A percentile compares a stretch with the other conserved stretches of the same genome.
Evolutionary conservation across 225 moss, liverwort and hornwort species (phyloP).

Genomic region (Polytrichum commune): DNA sequence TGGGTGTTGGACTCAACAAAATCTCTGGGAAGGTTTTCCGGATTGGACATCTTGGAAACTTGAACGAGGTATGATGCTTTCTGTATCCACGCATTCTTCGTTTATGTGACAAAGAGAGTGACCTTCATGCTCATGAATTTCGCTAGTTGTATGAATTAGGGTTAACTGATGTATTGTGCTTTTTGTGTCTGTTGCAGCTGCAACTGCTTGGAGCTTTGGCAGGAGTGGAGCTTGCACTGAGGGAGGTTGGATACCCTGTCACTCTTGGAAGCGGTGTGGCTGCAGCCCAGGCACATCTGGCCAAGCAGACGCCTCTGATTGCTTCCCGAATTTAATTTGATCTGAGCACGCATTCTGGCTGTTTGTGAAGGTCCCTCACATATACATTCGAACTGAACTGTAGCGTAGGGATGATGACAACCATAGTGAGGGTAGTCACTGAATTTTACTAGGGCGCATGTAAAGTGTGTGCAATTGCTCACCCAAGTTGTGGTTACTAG

Average conservation of each 20-base stretch:
- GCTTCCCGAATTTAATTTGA: constrained; percentile 55
- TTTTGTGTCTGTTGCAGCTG: constrained; percentile 39
- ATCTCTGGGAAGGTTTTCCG: constrained; percentile 79
- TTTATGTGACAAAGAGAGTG: not conserved
- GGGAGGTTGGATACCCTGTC: constrained; percentile 65
- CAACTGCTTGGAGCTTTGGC: constrained; percentile 84
- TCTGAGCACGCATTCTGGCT: not conserved
- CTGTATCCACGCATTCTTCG: not conserved
- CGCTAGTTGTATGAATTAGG: not conserved
- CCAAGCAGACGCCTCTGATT: constrained; percentile 62
- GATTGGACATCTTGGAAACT: constrained; percentile 83
- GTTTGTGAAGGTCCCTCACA: not conserved
- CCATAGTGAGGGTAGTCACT: not conserved
- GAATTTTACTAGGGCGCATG: not conserved
- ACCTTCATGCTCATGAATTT: too few relatives aligned
- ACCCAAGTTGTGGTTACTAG: not conserved
- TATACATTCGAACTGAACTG: not conserved
- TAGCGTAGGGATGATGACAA: not conserved
- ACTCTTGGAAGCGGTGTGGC: constrained; percentile 82
- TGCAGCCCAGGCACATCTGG: constrained; percentile 64
- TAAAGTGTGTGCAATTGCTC: constrained; percentile 6
- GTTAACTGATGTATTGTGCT: not conserved
- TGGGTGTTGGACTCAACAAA: constrained; percentile 84
- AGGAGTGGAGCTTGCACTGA: constrained; percentile 69
- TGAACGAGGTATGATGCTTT: constrained; percentile 67